Base-by-base conservation (phyloP, 768 basidiomycete species). In the Coprinellus micaceus region DNA sequence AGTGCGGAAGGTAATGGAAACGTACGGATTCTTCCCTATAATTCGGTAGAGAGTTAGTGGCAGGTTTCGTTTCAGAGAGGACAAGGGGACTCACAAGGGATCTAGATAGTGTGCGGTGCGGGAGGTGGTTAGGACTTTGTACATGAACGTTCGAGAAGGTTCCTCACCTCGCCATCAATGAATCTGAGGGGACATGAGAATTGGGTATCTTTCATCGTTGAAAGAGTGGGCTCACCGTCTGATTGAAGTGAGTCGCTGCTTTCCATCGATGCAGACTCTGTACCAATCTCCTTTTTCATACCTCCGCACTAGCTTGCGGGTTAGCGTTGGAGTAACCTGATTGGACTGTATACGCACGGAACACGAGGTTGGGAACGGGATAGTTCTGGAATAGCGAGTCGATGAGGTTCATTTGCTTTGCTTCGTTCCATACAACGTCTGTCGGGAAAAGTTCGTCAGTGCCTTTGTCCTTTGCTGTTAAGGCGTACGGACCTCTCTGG, bases 341-440 rank as follows among this genome's bases (percentile, higher is more conserved):
- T 13, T 13, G 13, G 13, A 33, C 7, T 6, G 33, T 6, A 33
- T 6, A 52, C 58, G 39, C 22, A 77, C 84, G 52, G 52, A 89
- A 89, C 22, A 89, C 87, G 40, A 89, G 71, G 0, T 86, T 86
- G 0, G 67, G 67, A n/a, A 68, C 63, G 48, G 89, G 89, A 57
- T 84, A 90, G 63, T 90, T 89, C 41, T 86, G 82, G 56, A 88
- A 81, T 9, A 92, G 75, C 2, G 87, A 89, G 65, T 92, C 91
- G 36, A 93, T 83, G 26, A 93, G 75, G 0, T 82, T 81, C 22
- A 85, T 80, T 66, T 91, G 88, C 68, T 91, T 91, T 2, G 73
- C 60, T 57, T 88, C 86, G 0, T 85, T 75, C 91, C 90, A 93
- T 1, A 93, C 90, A 36, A 92, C 82, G 45, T 85, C 89, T 89